phyloP scores from a whole-genome alignment of 2,329 filamentous ascomycete species.

The Rhexocercosporidium sp. region DNA sequence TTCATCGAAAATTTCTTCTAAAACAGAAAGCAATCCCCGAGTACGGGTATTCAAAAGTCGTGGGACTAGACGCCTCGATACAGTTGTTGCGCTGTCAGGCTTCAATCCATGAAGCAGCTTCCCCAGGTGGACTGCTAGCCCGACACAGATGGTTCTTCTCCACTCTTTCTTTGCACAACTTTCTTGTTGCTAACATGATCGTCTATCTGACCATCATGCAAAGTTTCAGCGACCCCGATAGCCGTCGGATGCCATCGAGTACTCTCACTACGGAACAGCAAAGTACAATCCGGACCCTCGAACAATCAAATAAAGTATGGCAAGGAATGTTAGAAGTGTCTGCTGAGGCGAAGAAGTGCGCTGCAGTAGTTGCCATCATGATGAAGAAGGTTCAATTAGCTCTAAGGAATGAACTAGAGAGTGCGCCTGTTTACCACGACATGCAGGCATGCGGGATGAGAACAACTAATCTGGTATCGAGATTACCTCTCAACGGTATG shows the following conservation, averaged over 20 bases:
- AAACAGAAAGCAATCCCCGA: conserved; percentile 49
- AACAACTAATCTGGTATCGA: not conserved
- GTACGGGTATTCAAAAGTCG: conserved; percentile 57
- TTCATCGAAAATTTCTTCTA: conserved; percentile 59
- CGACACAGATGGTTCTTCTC: conserved; percentile 62
- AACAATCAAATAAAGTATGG: conserved; percentile 7
- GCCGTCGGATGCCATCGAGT: not conserved
- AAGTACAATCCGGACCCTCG: not conserved
- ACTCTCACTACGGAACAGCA: not conserved
- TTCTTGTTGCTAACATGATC: conserved; percentile 65
- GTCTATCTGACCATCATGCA: conserved; percentile 52
- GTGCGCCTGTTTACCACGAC: not conserved
- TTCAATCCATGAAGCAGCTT: conserved; percentile 53
- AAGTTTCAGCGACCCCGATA: not conserved
- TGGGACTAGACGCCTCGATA: conserved; percentile 56
- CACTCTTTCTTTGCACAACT: conserved; percentile 64
- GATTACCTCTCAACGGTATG: not conserved
- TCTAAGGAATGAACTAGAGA: not conserved
- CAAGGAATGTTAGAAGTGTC: not conserved
- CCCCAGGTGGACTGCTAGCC: conserved; percentile 59
- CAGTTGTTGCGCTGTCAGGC: conserved; percentile 54
- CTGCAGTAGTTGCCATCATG: conserved; percentile 7
- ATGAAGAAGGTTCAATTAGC: conserved; percentile 11
- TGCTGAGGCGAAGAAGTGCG: conserved; percentile 9
- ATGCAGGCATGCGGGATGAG: not conserved